Base-by-base conservation (phyloP, 2,329 filamentous ascomycete species). In the Fusarium tjaetaba region DNA sequence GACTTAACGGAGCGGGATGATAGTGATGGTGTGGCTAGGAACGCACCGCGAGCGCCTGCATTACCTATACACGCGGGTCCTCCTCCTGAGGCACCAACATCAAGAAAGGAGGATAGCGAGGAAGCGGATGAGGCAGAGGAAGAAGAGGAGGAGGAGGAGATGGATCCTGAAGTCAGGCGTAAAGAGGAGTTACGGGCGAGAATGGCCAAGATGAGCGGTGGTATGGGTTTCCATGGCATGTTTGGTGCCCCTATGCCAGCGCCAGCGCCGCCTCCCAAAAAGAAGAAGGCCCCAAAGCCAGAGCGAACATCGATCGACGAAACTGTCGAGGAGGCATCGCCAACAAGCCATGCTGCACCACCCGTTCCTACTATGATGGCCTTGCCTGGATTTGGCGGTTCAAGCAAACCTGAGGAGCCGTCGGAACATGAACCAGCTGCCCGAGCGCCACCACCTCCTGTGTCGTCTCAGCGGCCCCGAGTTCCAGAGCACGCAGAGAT, bases 161-260 rank as follows among this genome's bases (percentile, higher is more conserved):
- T 97, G 58, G 95, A 98, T 78, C 94, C 95, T 2, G 96, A 99
- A 81, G 88, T 94, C 28, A 91, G 90, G 75, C 92, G 95, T 59
- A 93, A 92, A 80, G 91, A 97, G 83, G 96, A 98, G 80, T 87
- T 99, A 38, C 91, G 96, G 68, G 95, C 96, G 70, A 91, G 96
- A 77, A 99, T 99, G 94, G 96, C 96, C 51, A 98, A 97, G 84
- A 96, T 99, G 93, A 97, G 96, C 76, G 96, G 96, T 62, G 96
- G 96, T 28, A 97, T 97, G 94, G 94, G 94, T 52, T 97, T 98
- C 92, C 91, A 94, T 80, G 94, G 94, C 77, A 96, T 98, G 91
- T 97, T 97, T 81, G 94, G 94, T 24, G 88, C 89, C 26, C 90
- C 91, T 41, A 90, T 90, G 68, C 89, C 94, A 80, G 88, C 91